Base-by-base conservation (phyloP, 2,329 filamentous ascomycete genomes). In the Mycosphaerella sp. region DNA sequence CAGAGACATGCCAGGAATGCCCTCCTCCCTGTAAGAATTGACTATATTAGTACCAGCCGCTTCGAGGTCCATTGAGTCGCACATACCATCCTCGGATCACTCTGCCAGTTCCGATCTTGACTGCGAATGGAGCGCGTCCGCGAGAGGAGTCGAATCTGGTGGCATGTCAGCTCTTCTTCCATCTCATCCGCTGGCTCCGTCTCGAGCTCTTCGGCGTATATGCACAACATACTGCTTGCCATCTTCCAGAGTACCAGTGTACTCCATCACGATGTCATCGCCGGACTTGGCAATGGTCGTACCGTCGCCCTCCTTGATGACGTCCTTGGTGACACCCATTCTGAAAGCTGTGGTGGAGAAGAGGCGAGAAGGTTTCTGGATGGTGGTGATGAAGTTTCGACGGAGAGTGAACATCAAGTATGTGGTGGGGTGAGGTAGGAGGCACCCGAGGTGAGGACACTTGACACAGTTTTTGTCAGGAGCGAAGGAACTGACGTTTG, bases 121-220 rank as follows among this genome's bases (percentile, higher is more conserved):
- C 86, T 58, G 82, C 76, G 68, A 97, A 91, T 71, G 89, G 82
- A 47, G 84, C 85, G 52, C 88, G 83, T 58, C 83, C 84, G 60
- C 85, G 78, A 14, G 92, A 95, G 57, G 84, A 87, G 75, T 97
- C 93, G 75, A 98, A 97, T 73, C 91, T 95, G 64, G 14, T 38
- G 29, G 14, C 5, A 12, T n/a, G 42, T 57, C 54, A 56, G 46
- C 17, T 5, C 36, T 26, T 3, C 14, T 42, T 6, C 9, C 8
- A 17, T 42, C 40, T 23, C 8, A 2, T 5, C 14, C 21, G 40
- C 12, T 9, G 4, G 4, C 10, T 38, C 10, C 6, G 1, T 2
- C 2, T 21, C 21, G 21, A 21, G 21, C 21, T 38, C 10, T 11
- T 38, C 12, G 40, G 11, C 14, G 40, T 12, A 21, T 17, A 8